phyloP scores from a whole-genome alignment of 352 stramenopile species.

The Phytophthora pluvialis region DNA sequence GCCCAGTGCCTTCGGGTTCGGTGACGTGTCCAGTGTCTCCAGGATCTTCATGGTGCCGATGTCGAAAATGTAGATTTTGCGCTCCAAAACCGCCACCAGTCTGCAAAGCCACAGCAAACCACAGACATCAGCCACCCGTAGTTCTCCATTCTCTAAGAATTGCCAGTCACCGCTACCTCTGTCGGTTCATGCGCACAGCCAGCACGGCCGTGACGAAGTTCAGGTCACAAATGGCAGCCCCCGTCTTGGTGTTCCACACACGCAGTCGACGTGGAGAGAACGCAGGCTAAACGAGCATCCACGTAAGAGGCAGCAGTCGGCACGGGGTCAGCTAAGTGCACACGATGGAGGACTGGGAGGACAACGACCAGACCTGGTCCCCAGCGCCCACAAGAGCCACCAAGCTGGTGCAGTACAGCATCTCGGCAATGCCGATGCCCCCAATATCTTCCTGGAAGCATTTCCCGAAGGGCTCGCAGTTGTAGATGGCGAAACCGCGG shows the following conservation, averaged over 20 bases:
- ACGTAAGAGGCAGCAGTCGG: not conserved
- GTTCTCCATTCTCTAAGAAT: not conserved
- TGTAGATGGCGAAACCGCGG: constrained; percentile 91
- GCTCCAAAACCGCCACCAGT: constrained; percentile 87
- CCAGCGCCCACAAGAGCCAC: constrained; percentile 92
- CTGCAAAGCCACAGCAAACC: constrained; percentile 23
- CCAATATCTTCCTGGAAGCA: constrained; percentile 89
- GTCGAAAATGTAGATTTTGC: constrained; percentile 94
- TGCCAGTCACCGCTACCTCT: constrained; percentile 51
- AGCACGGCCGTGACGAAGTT: constrained; percentile 93
- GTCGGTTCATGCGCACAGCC: constrained; percentile 91
- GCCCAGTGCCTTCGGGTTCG: constrained; percentile 86
- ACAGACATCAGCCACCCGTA: constrained; percentile 1
- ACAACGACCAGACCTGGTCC: constrained; percentile 67
- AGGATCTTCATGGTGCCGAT: constrained; percentile 95
- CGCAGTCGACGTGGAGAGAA: constrained; percentile 91
- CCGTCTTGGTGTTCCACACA: constrained; percentile 94
- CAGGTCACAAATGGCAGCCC: constrained; percentile 90
- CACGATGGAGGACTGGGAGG: not conserved
- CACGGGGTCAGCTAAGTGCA: not conserved
- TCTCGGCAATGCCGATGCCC: constrained; percentile 91
- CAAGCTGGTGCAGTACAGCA: constrained; percentile 94
- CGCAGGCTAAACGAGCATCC: constrained; percentile 58
- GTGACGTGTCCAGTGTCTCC: constrained; percentile 90
- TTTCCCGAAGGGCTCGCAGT: constrained; percentile 92